Conservation (phyloP, 345 rosid genomes). For the Balakata baccata region DNA sequence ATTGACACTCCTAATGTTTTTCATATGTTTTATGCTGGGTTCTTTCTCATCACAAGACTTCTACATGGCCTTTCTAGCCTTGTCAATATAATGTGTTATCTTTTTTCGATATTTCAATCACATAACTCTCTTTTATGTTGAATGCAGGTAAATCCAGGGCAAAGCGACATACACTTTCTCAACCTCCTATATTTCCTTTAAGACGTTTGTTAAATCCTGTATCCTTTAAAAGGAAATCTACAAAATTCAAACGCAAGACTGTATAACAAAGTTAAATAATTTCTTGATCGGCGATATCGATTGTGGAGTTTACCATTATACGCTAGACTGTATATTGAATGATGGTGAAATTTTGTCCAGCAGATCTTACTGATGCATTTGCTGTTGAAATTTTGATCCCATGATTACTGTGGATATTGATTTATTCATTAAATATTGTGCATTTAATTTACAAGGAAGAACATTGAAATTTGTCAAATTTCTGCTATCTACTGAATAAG, state of each 20-base stretch:
- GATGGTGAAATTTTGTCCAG: constrained; percentile 5
- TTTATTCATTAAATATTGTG: not conserved
- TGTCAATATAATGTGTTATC: not conserved
- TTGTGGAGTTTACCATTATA: too few species aligned
- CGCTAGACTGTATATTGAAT: too few species aligned
- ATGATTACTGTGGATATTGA: not conserved
- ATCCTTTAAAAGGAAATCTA: constrained; percentile 42
- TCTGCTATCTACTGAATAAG: not conserved
- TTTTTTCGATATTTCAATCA: not conserved
- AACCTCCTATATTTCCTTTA: constrained; percentile 31
- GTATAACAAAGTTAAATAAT: not conserved
- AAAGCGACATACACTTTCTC: constrained; percentile 29
- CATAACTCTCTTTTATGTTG: constrained; percentile 1
- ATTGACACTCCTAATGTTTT: too few species aligned
- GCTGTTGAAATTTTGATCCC: not conserved
- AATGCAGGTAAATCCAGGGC: constrained; percentile 40
- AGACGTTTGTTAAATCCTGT: constrained; percentile 40
- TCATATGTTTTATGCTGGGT: not conserved
- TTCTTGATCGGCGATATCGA: too few species aligned
- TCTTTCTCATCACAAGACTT: not conserved
- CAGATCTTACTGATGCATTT: not conserved
- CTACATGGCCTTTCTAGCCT: not conserved
- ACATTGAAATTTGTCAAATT: not conserved
- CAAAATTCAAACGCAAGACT: constrained; percentile 18
- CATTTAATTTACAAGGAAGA: not conserved